phyloP scores from a whole-genome alignment of 2,329 filamentous ascomycete species.

The Ophiostoma sp. region DNA sequence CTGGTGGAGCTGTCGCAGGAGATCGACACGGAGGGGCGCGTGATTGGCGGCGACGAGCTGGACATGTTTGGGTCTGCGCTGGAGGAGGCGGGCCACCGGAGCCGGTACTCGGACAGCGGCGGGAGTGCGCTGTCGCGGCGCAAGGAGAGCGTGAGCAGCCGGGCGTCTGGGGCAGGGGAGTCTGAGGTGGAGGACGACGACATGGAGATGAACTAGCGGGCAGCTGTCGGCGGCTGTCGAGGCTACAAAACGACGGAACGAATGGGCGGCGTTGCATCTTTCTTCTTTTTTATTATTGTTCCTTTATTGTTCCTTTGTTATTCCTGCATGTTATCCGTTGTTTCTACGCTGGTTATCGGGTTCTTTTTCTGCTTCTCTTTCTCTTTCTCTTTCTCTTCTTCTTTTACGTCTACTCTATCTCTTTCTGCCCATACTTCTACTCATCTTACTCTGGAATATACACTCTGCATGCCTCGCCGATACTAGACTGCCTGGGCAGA shows the following conservation, averaged over 20 bases:
- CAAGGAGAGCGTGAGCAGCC: constrained; percentile 58
- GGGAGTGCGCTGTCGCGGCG: constrained; percentile 37
- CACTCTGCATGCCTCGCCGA: too few relatives aligned
- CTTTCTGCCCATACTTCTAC: too few relatives aligned
- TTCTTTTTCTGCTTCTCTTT: neutral
- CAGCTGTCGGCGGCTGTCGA: neutral
- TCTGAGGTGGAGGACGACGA: constrained; percentile 42
- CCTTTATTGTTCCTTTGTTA: neutral
- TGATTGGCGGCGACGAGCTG: constrained; percentile 82
- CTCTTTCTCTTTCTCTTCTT: neutral
- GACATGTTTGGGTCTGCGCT: constrained; percentile 49
- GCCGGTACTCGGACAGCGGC: constrained; percentile 40
- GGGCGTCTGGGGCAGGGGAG: constrained; percentile 52
- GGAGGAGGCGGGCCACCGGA: constrained; percentile 31
- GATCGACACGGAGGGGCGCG: constrained; percentile 85
- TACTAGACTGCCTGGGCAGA: too few relatives aligned
- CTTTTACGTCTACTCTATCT: too few relatives aligned
- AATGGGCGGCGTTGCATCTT: constrained; percentile 1
- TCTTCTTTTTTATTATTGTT: neutral
- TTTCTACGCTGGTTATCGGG: neutral
- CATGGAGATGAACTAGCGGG: constrained; percentile 27
- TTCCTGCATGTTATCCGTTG: neutral
- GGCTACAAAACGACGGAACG: neutral
- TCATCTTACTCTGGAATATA: too few relatives aligned
- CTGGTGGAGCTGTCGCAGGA: constrained; percentile 90